These are phyloP conservation scores for Lachnellula cervina DNA, from an alignment of 2,329 filamentous ascomycete genomes.

Conservation along the genomic window DNA sequence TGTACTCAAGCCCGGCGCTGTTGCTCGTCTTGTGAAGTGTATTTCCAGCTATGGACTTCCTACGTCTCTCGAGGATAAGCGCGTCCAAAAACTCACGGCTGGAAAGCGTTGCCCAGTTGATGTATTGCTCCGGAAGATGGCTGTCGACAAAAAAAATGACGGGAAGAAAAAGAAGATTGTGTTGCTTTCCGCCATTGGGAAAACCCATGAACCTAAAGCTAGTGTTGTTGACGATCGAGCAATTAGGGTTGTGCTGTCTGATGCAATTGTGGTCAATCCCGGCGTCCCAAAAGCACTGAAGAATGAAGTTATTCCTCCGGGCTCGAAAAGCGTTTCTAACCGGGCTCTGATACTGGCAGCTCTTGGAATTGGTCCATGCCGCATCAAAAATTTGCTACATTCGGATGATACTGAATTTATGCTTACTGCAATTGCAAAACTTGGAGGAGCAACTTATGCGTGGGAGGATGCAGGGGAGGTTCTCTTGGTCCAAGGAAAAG, in stretches of 20 bases:
- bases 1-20: slow-evolving; percentile 76
- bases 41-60: slow-evolving; percentile 91
- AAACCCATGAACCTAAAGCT: slow-evolving; percentile 80
- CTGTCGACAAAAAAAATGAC: slow-evolving; percentile 97
- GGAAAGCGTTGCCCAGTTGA: slow-evolving; percentile 86
- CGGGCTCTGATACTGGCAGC: slow-evolving; percentile 90
- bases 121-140: slow-evolving; percentile 85
- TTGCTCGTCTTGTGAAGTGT: slow-evolving; percentile 86
- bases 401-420: slow-evolving; percentile 98
- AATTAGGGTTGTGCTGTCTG: slow-evolving; percentile 77
- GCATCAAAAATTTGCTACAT: slow-evolving; percentile 87
- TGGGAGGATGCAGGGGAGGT: slow-evolving; percentile 96
- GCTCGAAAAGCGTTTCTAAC: slow-evolving; percentile 97
- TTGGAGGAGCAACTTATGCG: slow-evolving; percentile 81
- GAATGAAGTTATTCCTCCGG: slow-evolving; percentile 79
- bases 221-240: slow-evolving; percentile 83
- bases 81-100: slow-evolving; percentile 74
- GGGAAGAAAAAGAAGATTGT: slow-evolving; percentile 95
- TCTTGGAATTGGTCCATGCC: slow-evolving; percentile 77
- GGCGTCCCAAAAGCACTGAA: slow-evolving; percentile 62
- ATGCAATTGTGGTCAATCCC: slow-evolving; percentile 68
- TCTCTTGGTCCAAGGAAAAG: slow-evolving; percentile 82
- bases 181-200: slow-evolving; percentile 82
- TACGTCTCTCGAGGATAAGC: slow-evolving; percentile 77
- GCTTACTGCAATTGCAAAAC: slow-evolving; percentile 81